A percentile compares a stretch with the other conserved stretches of the same genome.
Conservation (phyloP, 768 basidiomycete genomes). For the Austroboletus festivus region DNA sequence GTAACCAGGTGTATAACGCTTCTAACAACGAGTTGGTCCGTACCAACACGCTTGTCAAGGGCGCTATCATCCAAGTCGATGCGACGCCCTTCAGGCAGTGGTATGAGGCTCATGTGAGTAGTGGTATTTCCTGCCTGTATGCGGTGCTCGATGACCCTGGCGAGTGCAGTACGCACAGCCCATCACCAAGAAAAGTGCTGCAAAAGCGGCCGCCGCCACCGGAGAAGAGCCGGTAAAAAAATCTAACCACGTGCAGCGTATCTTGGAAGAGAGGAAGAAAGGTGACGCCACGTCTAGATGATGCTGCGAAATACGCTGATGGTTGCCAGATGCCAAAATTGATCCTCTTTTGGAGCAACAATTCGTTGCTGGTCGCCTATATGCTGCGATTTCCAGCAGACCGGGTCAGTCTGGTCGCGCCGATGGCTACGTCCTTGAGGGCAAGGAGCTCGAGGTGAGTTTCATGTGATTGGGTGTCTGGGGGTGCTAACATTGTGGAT, state of each 20-base stretch:
- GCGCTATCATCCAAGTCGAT: conserved; percentile 95
- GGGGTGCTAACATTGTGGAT: conserved; percentile 22
- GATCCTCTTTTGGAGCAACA: conserved; percentile 87
- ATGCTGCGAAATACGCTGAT: conserved; percentile 17
- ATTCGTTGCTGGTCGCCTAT: conserved; percentile 93
- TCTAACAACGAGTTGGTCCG: conserved; percentile 99
- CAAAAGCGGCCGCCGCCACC: conserved; percentile 52
- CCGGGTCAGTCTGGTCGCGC: conserved; percentile 96
- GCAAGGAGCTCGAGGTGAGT: conserved; percentile 93
- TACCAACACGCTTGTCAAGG: conserved; percentile 98
- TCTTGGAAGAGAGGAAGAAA: conserved; percentile 87
- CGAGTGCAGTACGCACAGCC: conserved; percentile 83
- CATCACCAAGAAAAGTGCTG: conserved; percentile 77
- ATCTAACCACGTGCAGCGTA: conserved; percentile 89
- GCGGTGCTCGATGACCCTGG: conserved; percentile 1
- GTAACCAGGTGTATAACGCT: conserved; percentile 92
- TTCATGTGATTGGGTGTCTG: neutral
- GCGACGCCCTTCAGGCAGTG: conserved; percentile 99
- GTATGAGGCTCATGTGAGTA: conserved; percentile 95
- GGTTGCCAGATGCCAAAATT: conserved; percentile 73
- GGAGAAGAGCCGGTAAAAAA: conserved; percentile 66
- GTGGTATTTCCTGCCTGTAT: neutral
- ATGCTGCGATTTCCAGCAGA: conserved; percentile 89
- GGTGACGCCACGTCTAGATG: conserved; percentile 41
- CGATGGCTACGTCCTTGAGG: conserved; percentile 97